Percentiles rank a stretch among this genome's conserved stretches.
phyloP scores from a whole-genome alignment of 305 asterid species.

The Withania somnifera region DNA sequence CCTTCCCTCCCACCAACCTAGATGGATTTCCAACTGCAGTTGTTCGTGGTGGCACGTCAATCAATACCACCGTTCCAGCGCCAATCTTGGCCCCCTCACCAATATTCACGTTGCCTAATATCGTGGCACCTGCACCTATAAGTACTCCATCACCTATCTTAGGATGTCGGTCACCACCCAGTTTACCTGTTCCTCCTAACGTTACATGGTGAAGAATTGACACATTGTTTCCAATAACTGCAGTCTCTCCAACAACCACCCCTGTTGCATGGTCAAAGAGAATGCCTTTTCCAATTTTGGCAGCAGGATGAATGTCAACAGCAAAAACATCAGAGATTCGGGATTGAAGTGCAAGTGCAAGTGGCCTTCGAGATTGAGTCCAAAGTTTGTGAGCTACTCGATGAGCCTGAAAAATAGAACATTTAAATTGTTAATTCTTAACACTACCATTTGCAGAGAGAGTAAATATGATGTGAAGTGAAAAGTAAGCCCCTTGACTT shows the following conservation, averaged over 20 bases:
- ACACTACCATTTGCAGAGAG: neutral
- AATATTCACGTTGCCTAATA: constrained; percentile 49
- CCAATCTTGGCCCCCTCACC: constrained; percentile 75
- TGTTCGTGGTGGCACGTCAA: constrained; percentile 60
- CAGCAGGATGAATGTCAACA: constrained; percentile 69
- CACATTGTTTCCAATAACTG: constrained; percentile 65
- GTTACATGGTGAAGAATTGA: constrained; percentile 77
- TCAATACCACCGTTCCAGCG: constrained; percentile 59
- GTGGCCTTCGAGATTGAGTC: constrained; percentile 54
- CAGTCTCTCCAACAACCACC: constrained; percentile 68
- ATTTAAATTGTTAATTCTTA: neutral
- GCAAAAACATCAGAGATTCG: constrained; percentile 74
- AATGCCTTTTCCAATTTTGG: constrained; percentile 61
- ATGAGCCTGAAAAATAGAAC: constrained; percentile 33
- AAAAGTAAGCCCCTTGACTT: neutral
- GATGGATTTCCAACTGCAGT: constrained; percentile 78
- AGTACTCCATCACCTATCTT: constrained; percentile 68
- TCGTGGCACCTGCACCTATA: constrained; percentile 68
- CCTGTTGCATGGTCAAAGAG: constrained; percentile 80
- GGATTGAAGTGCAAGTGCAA: constrained; percentile 68
- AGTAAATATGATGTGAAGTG: neutral
- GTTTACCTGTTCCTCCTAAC: constrained; percentile 59
- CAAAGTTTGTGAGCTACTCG: constrained; percentile 67
- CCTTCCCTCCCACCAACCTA: constrained; percentile 56
- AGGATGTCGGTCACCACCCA: constrained; percentile 61